These are phyloP conservation scores for Cryptococcus sp. DNA, from an alignment of 1,284 basidiomycete species.

Conservation along the genomic window DNA sequence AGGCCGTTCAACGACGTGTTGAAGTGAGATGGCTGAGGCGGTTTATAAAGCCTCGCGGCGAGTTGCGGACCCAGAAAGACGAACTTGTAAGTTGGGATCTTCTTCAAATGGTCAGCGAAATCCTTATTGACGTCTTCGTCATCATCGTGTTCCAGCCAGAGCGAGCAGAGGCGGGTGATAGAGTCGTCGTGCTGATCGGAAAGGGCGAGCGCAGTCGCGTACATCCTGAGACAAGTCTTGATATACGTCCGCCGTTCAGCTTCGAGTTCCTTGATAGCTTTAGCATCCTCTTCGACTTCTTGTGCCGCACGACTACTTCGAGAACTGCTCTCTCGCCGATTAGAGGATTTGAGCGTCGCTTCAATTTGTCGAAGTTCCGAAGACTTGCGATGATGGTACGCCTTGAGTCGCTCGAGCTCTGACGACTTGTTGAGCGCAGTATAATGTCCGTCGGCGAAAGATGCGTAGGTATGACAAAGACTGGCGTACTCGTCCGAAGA, in stretches of 20 bases:
- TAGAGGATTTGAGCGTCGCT: conserved; percentile 22
- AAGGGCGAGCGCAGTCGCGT: conserved; percentile 68
- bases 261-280: conserved; percentile 63
- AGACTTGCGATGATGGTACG: conserved; percentile 71
- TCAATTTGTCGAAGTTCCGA: conserved; percentile 36
- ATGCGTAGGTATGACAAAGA: conserved; percentile 81
- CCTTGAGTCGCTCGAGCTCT: conserved; percentile 69
- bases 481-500: conserved; percentile 57
- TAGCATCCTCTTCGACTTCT: conserved; percentile 60
- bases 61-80: conserved; percentile 89
- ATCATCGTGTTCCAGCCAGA: conserved; percentile 73
- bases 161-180: conserved; percentile 77
- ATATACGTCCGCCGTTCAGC: conserved; percentile 67
- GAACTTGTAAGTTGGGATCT: conserved; percentile 85
- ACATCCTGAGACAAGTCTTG: conserved; percentile 75
- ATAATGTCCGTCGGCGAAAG: conserved; percentile 86
- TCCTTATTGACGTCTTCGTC: conserved; percentile 60
- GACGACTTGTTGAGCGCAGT: conserved; percentile 68
- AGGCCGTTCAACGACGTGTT: conserved; percentile 68
- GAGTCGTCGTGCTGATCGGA: conserved; percentile 76
- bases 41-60: conserved; percentile 74
- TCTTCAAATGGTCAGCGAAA: conserved; percentile 51
- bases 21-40: conserved; percentile 54
- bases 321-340: conserved; percentile 53
- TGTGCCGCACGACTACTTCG: conserved; percentile 48